Evolutionary conservation across 345 rosid genomes (phyloP).

Genomic region (Heritiera littoralis): DNA sequence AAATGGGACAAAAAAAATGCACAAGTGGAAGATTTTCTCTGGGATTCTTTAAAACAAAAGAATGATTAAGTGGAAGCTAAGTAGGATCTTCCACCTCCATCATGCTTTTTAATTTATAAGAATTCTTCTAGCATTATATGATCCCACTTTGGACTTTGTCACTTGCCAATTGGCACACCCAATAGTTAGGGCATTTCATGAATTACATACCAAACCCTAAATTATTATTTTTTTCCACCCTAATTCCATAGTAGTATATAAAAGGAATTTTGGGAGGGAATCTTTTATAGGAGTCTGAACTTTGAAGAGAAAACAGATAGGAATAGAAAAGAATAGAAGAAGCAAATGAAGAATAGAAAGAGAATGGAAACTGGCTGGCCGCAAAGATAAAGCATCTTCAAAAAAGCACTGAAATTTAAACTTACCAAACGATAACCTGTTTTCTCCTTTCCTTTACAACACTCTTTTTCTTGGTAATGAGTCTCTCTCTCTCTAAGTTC

Average conservation of each 20-base stretch:
- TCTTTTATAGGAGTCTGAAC: conserved; percentile 49
- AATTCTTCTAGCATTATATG: not conserved
- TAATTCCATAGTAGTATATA: not conserved
- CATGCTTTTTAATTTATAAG: conserved; percentile 1
- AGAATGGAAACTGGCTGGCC: conserved; percentile 49
- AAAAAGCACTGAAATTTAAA: conserved; percentile 50
- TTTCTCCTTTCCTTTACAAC: not conserved
- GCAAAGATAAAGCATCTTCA: conserved; percentile 10
- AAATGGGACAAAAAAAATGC: not conserved
- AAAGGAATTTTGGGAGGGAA: conserved; percentile 22
- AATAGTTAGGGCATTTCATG: conserved; percentile 18
- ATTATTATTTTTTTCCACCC: not conserved
- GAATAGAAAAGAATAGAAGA: conserved; percentile 26
- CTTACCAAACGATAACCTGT: conserved; percentile 34
- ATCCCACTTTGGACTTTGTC: not conserved
- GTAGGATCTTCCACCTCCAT: conserved; percentile 10
- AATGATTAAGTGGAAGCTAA: conserved; percentile 9
- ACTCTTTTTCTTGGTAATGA: conserved; percentile 16
- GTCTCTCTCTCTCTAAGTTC: conserved; percentile 30
- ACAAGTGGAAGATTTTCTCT: not conserved
- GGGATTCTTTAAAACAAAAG: not conserved
- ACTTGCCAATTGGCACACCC: conserved; percentile 11
- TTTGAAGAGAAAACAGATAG: conserved; percentile 8
- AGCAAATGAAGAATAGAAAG: conserved; percentile 43
- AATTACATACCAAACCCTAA: conserved; percentile 6